phyloP scores from a whole-genome alignment of 352 stramenopile species.

The Phytophthora ramorum region DNA sequence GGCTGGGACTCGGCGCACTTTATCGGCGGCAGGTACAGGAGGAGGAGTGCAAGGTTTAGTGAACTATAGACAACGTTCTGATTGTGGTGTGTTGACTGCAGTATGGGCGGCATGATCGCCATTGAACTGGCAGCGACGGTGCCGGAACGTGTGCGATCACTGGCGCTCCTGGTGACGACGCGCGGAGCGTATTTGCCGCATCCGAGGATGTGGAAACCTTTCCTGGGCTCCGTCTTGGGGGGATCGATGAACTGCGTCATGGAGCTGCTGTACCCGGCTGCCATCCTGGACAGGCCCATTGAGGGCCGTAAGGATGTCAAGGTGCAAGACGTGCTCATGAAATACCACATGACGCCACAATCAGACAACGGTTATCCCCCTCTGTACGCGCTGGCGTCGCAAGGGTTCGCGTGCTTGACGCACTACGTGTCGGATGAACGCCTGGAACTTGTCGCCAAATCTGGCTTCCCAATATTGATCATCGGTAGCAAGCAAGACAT shows the following conservation, averaged over 20 bases:
- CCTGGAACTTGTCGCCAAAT: conserved; percentile 40
- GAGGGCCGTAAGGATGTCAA: conserved; percentile 32
- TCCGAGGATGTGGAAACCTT: conserved; percentile 38
- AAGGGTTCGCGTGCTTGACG: conserved; percentile 55
- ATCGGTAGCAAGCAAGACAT: conserved; percentile 55
- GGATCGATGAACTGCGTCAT: conserved; percentile 37
- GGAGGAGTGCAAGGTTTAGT: not conserved
- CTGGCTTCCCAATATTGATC: conserved; percentile 58
- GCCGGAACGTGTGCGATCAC: conserved; percentile 41
- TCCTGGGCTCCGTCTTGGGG: conserved; percentile 30
- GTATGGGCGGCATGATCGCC: conserved; percentile 60
- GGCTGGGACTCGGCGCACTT: conserved; percentile 51
- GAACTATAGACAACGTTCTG: not conserved
- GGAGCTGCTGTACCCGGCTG: conserved; percentile 38
- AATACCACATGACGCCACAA: conserved; percentile 44
- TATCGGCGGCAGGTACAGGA: conserved; percentile 37
- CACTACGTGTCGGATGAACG: conserved; percentile 64
- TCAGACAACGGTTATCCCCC: conserved; percentile 24
- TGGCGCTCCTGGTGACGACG: conserved; percentile 47
- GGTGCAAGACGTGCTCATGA: conserved; percentile 42
- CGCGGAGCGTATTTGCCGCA: conserved; percentile 35
- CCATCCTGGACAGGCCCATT: conserved; percentile 34
- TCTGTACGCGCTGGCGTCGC: conserved; percentile 45
- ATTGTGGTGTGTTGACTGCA: conserved; percentile 13
- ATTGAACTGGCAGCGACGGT: conserved; percentile 39